phyloP scores from a whole-genome alignment of 805 yeast species.

The Ogataea wickerhamii region DNA sequence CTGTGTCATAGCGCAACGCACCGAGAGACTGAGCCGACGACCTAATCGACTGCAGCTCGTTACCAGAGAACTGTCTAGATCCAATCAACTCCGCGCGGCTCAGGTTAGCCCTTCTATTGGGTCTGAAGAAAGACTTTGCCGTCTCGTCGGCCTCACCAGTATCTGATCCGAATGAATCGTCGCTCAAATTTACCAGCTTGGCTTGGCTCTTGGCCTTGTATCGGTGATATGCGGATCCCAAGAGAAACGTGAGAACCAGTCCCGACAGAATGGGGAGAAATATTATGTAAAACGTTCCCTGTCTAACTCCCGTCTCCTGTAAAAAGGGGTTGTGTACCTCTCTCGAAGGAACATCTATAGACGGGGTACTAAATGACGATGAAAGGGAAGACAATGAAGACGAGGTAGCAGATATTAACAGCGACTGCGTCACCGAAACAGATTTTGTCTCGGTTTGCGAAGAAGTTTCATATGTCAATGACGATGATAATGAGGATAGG shows the following conservation, averaged over 20 bases:
- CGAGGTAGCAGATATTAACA: neutral
- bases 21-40: conserved; percentile 2
- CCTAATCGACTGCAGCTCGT: conserved; percentile 2
- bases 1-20: conserved; percentile 3
- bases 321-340: conserved; percentile 24
- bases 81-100: neutral
- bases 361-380: conserved; percentile 2
- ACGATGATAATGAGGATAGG: neutral
- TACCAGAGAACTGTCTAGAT: conserved; percentile 1
- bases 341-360: conserved; percentile 16
- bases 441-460: neutral
- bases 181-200: conserved; percentile 13
- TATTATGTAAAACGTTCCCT: conserved; percentile 29
- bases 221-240: conserved; percentile 20
- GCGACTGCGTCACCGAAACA: neutral
- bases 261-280: conserved; percentile 26
- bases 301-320: conserved; percentile 13
- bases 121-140: conserved; percentile 5
- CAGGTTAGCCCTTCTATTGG: neutral
- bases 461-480: neutral
- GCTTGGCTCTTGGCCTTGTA: conserved; percentile 24
- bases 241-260: conserved; percentile 20
- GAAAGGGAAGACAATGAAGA: conserved; percentile 1
- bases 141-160: conserved; percentile 6
- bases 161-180: conserved; percentile 15